Base-by-base conservation (phyloP, 1,284 basidiomycete genomes). In the Boletus calvinii region DNA sequence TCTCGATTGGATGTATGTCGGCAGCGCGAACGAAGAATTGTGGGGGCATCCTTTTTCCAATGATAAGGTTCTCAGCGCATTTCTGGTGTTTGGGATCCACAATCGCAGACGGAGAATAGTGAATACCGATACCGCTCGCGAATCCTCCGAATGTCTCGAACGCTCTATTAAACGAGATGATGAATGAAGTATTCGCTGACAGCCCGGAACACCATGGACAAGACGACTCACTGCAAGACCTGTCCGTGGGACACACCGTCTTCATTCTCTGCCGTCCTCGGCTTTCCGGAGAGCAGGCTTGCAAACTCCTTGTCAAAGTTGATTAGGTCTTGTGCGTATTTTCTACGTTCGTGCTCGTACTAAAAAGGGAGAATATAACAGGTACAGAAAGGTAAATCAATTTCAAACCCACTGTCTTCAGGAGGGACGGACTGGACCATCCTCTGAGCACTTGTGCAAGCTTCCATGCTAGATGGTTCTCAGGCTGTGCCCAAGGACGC, bases 291-390 rank as follows among this genome's bases (percentile, higher is more conserved):
- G 69, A 92, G 92, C 20, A 93, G 71, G 11, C 79, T 75, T 1
- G 87, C 79, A 63, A 85, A 91, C 59, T 85, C 72, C 66, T 83
- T 84, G 69, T 94, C 92, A 59, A 92, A 92, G 52, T 80, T 67
- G 60, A 94, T 93, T 49, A 94, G 76, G 58, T 92, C 87, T 66
- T 88, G 81, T 0, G 88, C 90, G 59, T 85, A 91, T 67, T 83
- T 80, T 40, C 81, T 76, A 37, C 90, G 77, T 63, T 92, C 90
- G 37, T 76, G 67, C 63, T 89, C 84, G 62, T 90, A 90, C 81
- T 89, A 42, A 6, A 34, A 30, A 15, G 39, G 24, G 47, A 22
- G 4, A 40, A 20, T 24, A 18, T 17, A 26, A 41, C 39, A 22
- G 17, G 15, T 7, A 32, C 32, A 24, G 11, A 39, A 39, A 15